These are phyloP conservation scores for Lepidium campestre DNA, from an alignment of 441 rosid species.

Conservation along the genomic window DNA sequence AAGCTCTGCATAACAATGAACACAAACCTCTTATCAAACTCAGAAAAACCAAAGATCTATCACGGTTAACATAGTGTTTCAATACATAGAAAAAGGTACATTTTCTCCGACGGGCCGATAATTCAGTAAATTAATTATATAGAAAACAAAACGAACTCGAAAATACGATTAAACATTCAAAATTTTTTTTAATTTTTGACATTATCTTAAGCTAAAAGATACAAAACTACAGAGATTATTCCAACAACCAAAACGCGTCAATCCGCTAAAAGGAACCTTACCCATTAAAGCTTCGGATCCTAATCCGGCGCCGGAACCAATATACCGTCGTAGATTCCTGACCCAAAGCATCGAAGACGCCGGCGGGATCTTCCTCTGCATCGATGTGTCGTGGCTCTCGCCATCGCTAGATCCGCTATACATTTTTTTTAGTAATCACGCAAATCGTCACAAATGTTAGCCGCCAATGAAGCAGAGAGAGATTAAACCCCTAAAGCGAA, in stretches of 20 bases:
- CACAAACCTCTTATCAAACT: not conserved
- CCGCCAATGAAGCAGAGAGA: not conserved
- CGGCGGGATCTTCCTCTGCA: conserved; percentile 88
- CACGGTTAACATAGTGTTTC: not conserved
- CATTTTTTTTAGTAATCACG: conserved; percentile 35
- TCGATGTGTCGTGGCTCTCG: conserved; percentile 73
- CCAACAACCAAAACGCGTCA: not conserved
- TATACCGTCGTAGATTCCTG: conserved; percentile 78
- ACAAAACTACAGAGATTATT: not conserved
- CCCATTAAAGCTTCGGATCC: conserved; percentile 99
- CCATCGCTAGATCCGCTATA: conserved; percentile 96
- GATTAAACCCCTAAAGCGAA: not conserved
- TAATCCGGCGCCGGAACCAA: conserved; percentile 93
- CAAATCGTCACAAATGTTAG: conserved; percentile 15
- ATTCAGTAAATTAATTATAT: not conserved
- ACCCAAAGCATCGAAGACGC: conserved; percentile 96
- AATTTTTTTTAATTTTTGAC: not conserved
- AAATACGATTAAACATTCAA: not conserved
- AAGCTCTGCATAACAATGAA: conserved; percentile 51
- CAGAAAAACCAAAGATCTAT: conserved; percentile 1
- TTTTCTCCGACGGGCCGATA: not conserved
- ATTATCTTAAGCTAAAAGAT: not conserved
- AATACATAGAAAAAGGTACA: not conserved
- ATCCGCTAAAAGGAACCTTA: conserved; percentile 20
- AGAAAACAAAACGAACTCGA: not conserved